Percentiles rank a stretch among this genome's conserved stretches.
phyloP scores from a whole-genome alignment of 371 early-diverging fungal species.

The Blakeslea trispora region DNA sequence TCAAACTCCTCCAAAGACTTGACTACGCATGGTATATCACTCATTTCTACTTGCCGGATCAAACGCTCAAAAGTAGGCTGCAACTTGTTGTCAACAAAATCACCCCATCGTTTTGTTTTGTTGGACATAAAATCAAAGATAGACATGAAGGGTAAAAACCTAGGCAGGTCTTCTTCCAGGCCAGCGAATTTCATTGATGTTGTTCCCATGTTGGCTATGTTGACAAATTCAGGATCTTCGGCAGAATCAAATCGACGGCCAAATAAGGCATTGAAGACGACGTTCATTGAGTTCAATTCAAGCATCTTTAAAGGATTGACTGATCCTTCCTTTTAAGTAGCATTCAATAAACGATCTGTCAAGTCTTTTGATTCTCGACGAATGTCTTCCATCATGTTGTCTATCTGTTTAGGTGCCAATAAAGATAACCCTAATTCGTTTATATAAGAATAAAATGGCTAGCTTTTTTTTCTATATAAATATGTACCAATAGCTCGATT shows the following conservation, averaged over 20 bases:
- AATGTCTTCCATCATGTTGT: conserved; percentile 5
- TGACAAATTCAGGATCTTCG: conserved; percentile 15
- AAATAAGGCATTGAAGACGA: conserved; percentile 8
- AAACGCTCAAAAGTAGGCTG: conserved; percentile 9
- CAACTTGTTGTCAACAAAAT: neutral
- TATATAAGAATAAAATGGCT: no score
- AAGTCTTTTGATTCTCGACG: conserved; percentile 4
- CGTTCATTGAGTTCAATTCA: conserved; percentile 11
- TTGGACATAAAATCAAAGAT: neutral
- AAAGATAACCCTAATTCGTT: conserved; percentile 1
- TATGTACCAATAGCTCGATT: conserved; percentile 8
- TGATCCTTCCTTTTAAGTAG: neutral
- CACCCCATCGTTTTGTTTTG: neutral
- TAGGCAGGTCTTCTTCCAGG: conserved; percentile 9
- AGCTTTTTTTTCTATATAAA: no score
- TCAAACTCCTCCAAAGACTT: conserved; percentile 12
- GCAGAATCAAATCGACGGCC: conserved; percentile 4
- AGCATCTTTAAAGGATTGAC: conserved; percentile 4
- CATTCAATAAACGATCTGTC: neutral
- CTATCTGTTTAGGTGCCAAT: conserved; percentile 17
- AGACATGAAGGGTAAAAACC: conserved; percentile 13
- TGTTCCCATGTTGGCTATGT: neutral
- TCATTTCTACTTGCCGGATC: conserved; percentile 8
- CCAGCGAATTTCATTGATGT: conserved; percentile 2
- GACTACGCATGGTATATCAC: conserved; percentile 5